These are phyloP conservation scores for Ottelia alismoides DNA, from an alignment of 106 monocot genomes.

Conservation along the genomic window DNA sequence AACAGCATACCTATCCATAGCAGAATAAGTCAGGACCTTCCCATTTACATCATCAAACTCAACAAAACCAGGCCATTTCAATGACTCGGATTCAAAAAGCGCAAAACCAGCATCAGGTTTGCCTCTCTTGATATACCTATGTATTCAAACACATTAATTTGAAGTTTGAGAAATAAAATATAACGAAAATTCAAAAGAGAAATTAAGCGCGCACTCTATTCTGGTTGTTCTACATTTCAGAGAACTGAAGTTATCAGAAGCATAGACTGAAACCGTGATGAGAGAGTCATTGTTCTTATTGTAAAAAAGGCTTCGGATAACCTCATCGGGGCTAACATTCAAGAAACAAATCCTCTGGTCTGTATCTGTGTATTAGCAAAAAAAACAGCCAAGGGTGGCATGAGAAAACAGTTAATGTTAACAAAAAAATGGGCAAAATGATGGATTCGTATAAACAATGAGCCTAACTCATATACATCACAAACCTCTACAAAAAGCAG, in stretches of 20 bases:
- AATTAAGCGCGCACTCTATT: constrained; percentile 37
- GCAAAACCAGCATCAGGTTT: constrained; percentile 75
- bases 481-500: constrained; percentile 83
- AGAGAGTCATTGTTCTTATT: constrained; percentile 85
- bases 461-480: no score
- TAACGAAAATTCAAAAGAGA: not conserved
- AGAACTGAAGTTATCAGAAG: constrained; percentile 74
- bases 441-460: no score
- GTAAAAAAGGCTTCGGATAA: constrained; percentile 77
- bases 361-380: constrained; percentile 37
- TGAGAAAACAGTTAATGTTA: no score
- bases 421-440: no score
- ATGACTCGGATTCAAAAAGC: constrained; percentile 75
- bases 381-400: no score
- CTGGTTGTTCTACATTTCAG: constrained; percentile 80
- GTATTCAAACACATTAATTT: constrained; percentile 1
- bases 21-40: constrained; percentile 80
- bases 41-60: constrained; percentile 97
- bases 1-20: constrained; percentile 45
- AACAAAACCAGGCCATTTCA: constrained; percentile 91
- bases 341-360: constrained; percentile 75
- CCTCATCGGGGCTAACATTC: constrained; percentile 82
- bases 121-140: constrained; percentile 57
- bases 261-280: constrained; percentile 84
- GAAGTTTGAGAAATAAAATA: not conserved